Evolutionary conservation across 2,329 filamentous ascomycete genomes (phyloP), one percentile per base, ranked within the genome.

Genomic region (Penicillium capsulatum): DNA sequence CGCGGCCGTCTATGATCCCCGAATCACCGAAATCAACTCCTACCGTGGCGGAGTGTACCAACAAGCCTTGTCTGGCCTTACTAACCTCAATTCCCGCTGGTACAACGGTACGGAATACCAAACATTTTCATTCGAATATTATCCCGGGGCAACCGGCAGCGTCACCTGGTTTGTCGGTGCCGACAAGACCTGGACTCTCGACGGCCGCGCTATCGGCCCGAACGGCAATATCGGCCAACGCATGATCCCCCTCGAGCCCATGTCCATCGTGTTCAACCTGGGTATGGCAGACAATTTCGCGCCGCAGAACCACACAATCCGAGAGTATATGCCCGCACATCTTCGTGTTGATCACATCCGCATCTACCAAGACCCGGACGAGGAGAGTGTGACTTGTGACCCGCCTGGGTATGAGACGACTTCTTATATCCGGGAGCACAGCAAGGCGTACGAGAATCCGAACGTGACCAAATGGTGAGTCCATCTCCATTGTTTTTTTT

Each of bases 331-430:
- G 53, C 82, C 82, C 2, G 81, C 79, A 2, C 78, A 71, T 2
- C 82, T 85, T 74, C 72, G 80, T 2, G 69, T 86, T 41, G 82
- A 86, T 60, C 85, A 84, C 57, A 71, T 86, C 38, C 76, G 83
- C 10, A 82, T 86, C 35, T 86, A 85, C 54, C 81, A 85, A 59
- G 76, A 81, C 45, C 71, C 74, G 10, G 72, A 76, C 36, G 67
- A 72, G 9, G 69, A 74, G 52, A 71, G 71, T 27, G 55, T 84
- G 34, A 84, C 81, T 11, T 86, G 83, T 60, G 83, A 86, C 63
- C 83, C 83, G 2, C 68, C 70, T 0, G 81, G 76, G 0, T 86
- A 80, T 55, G 74, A 76, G 39, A 86, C 83, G 0, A 86, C 82
- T 0, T 57, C 72, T 2, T 86, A 86, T 59, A 86, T 86, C 57